Percentiles rank a stretch among this genome's conserved stretches.
Conservation (phyloP, 2,329 filamentous ascomycete genomes). For the Apiospora marii region DNA sequence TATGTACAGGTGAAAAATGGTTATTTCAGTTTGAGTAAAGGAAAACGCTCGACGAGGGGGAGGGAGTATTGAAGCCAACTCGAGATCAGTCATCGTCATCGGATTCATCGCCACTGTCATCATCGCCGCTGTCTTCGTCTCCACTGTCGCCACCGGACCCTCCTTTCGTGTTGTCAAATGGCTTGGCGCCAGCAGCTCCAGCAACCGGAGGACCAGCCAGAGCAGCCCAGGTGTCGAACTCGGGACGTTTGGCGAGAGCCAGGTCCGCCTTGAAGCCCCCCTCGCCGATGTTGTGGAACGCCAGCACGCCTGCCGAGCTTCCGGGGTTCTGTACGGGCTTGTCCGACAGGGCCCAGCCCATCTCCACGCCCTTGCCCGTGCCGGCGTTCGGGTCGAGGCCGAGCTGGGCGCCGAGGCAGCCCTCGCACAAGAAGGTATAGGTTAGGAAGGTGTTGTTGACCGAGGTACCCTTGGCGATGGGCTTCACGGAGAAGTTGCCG, state of each 20-base stretch:
- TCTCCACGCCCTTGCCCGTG: conserved; percentile 37
- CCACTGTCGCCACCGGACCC: conserved; percentile 32
- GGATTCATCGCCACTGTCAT: conserved; percentile 27
- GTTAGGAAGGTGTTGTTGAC: conserved; percentile 52
- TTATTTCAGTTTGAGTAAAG: not conserved
- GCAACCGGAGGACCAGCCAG: conserved; percentile 46
- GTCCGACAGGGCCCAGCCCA: conserved; percentile 47
- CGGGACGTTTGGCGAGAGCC: conserved; percentile 44
- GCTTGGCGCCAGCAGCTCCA: conserved; percentile 31
- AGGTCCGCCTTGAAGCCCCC: conserved; percentile 42
- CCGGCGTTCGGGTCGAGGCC: conserved; percentile 37
- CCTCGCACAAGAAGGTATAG: conserved; percentile 55
- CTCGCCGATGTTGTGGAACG: conserved; percentile 44
- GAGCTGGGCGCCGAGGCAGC: conserved; percentile 41
- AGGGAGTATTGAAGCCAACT: not conserved
- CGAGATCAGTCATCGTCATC: not conserved
- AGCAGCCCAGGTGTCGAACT: conserved; percentile 49
- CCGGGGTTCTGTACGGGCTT: conserved; percentile 34
- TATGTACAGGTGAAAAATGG: not conserved
- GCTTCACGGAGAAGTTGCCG: conserved; percentile 48
- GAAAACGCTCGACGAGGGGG: not conserved
- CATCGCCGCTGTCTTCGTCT: conserved; percentile 33
- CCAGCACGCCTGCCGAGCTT: conserved; percentile 36
- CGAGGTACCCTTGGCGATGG: conserved; percentile 51
- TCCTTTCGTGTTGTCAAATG: conserved; percentile 30